Evolutionary conservation across 2,329 filamentous ascomycete species (phyloP).

Genomic region (Pezicula radicicola): DNA sequence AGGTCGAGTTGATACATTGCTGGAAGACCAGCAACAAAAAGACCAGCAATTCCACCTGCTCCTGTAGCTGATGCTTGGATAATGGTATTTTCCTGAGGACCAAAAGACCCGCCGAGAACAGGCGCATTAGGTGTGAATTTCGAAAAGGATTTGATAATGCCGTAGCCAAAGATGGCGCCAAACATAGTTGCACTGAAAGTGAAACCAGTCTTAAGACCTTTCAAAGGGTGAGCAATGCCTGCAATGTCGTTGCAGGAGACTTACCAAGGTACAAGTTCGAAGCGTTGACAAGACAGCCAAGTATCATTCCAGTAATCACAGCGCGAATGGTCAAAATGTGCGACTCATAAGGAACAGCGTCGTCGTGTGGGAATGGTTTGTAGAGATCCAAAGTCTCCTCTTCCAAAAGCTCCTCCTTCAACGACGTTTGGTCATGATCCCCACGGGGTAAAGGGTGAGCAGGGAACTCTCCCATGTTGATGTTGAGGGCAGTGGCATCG

Average conservation of each 20-base stretch:
- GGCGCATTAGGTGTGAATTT: conserved; percentile 46
- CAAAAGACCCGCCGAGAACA: conserved; percentile 51
- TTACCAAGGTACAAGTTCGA: conserved; percentile 60
- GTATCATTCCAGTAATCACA: conserved; percentile 49
- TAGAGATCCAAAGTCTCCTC: conserved; percentile 8
- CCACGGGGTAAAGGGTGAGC: conserved; percentile 1
- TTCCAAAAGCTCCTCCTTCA: conserved; percentile 9
- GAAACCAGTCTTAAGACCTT: conserved; percentile 49
- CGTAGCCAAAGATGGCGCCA: conserved; percentile 57
- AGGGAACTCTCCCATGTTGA: conserved; percentile 6
- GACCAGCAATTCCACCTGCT: conserved; percentile 52
- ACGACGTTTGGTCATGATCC: conserved; percentile 4
- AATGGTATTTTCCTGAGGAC: conserved; percentile 61
- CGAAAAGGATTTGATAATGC: conserved; percentile 52
- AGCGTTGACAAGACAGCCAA: conserved; percentile 58
- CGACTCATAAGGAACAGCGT: conserved; percentile 39
- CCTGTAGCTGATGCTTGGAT: conserved; percentile 58
- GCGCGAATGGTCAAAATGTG: conserved; percentile 54
- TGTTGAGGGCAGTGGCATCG: conserved; percentile 4
- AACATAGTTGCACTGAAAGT: conserved; percentile 47
- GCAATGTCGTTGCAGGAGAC: conserved; percentile 7
- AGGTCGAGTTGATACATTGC: conserved; percentile 56
- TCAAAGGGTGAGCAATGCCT: conserved; percentile 1
- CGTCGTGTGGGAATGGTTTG: conserved; percentile 8
- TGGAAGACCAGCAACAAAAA: conserved; percentile 58